These are phyloP conservation scores for Cucumis sativus DNA, from an alignment of 306 rosid genomes.

Conservation along the genomic window DNA sequence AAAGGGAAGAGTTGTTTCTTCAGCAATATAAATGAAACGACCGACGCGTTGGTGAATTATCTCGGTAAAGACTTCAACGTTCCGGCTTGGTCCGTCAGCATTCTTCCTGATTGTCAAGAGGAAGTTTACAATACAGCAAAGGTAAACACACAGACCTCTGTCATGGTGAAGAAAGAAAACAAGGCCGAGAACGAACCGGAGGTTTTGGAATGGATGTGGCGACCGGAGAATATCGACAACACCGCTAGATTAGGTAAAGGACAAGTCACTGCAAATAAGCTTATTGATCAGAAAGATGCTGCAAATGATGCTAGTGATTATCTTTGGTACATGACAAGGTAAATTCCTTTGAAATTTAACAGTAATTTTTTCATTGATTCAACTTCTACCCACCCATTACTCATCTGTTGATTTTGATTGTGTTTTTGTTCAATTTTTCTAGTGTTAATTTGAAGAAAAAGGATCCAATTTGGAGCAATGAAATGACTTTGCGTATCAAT, in stretches of 20 bases:
- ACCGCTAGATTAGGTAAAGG: conserved; percentile 13
- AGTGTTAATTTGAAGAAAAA: conserved; percentile 19
- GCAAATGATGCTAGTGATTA: conserved; percentile 35
- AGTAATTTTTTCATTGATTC: background rate
- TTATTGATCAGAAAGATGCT: conserved; percentile 35
- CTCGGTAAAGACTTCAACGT: conserved; percentile 11
- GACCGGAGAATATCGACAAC: conserved; percentile 26
- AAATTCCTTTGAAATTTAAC: background rate
- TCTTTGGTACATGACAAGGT: conserved; percentile 56
- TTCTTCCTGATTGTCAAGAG: conserved; percentile 36
- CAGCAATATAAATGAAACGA: conserved; percentile 24
- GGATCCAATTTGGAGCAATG: conserved; percentile 33
- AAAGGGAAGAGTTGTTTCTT: conserved; percentile 32
- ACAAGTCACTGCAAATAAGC: background rate
- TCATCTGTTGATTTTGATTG: background rate
- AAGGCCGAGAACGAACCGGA: conserved; percentile 28
- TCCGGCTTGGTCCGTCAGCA: conserved; percentile 61
- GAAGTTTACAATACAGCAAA: conserved; percentile 47
- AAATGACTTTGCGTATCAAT: conserved; percentile 25
- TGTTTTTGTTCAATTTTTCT: background rate
- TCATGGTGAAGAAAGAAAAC: conserved; percentile 23
- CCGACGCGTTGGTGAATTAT: conserved; percentile 30
- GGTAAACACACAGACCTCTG: conserved; percentile 44
- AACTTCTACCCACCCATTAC: background rate
- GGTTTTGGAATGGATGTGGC: conserved; percentile 39